Base-by-base conservation (phyloP, 805 yeast genomes). In the Kodamaea laetipori region DNA sequence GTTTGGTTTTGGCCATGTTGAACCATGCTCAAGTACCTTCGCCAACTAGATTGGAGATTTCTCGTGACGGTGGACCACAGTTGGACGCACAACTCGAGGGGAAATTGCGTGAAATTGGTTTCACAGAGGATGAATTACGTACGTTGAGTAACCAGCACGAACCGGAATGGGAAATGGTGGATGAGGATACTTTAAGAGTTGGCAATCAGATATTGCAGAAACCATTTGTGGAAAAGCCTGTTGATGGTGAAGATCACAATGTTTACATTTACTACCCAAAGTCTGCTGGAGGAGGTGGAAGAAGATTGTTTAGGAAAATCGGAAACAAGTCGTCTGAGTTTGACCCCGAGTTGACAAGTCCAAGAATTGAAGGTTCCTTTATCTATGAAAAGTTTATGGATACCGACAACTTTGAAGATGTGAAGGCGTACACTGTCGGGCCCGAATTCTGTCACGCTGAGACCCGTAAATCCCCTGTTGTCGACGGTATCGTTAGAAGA, bases 221-320 rank as follows among this genome's bases (percentile, higher is more conserved):
- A 61, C 99, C 99, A 5, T 94, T 82, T 73, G 99, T 94, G 25
- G 99, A 94, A 63, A 94, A 94, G 55, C 99, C 99, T 0, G 98
- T 90, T 3, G 97, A 94, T 64, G 99, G 99, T 43, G 99, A 94
- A 66, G 97, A 94, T 65, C 99, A 94, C 66, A 94, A 94, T 59
- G 92, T 94, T 37, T 87, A 85, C 63, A 90, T 94, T 30, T 94
- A 94, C 66, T 94, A 92, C 62, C 85, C 90, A 26, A 77, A 79
- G 45, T 78, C 84, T 46, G 85, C 86, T 41, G 99, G 99, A 36
- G 99, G 99, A 45, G 99, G 99, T 52, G 99, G 99, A 19, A 77
- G 99, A 48, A 76, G 95, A 40, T 70, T 94, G 49, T 94, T 94
- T 71, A 77, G 99, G 52, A 94, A 94, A 61, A 95, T 94, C 47